Conservation (phyloP, 495 filamentous ascomycete genomes). For the Opeltia flavorubescens region DNA sequence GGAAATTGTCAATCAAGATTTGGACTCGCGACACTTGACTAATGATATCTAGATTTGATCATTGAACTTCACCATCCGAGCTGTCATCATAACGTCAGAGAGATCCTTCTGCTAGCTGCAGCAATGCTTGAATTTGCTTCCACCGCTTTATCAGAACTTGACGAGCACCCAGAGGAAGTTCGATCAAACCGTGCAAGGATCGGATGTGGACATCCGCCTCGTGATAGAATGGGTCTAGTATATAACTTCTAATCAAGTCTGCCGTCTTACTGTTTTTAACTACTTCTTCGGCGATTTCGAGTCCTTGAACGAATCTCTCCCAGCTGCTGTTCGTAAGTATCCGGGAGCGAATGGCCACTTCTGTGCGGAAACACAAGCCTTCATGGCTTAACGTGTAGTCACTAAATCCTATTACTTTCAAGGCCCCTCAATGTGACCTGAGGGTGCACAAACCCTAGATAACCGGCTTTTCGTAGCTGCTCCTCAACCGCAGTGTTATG, state of each 20-base stretch:
- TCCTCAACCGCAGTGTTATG: constrained; percentile 6
- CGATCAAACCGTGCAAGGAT: constrained; percentile 13
- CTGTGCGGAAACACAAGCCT: constrained; percentile 56
- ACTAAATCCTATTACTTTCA: constrained; percentile 19
- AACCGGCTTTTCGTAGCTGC: constrained; percentile 34
- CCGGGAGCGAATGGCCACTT: constrained; percentile 48
- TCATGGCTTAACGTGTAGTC: constrained; percentile 48
- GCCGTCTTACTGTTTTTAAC: constrained; percentile 18
- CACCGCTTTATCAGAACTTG: constrained; percentile 32
- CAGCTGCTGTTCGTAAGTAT: constrained; percentile 23
- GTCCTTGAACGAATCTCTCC: constrained; percentile 31
- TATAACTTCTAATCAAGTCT: constrained; percentile 16
- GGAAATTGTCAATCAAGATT: too few relatives aligned
- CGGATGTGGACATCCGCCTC: constrained; percentile 22
- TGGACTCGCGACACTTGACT: too few relatives aligned
- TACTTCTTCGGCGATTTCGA: constrained; percentile 22
- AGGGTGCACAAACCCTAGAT: constrained; percentile 37
- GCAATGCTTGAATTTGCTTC: constrained; percentile 35
- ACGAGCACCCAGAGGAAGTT: constrained; percentile 18
- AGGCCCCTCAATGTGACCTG: background rate
- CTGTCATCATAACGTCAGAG: background rate
- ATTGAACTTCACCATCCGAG: background rate
- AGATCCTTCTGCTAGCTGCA: constrained; percentile 18
- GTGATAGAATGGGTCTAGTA: constrained; percentile 3
- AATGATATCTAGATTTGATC: too few relatives aligned